phyloP scores from a whole-genome alignment of 2,329 filamentous ascomycete genomes.

The Aspergillus sp. region DNA sequence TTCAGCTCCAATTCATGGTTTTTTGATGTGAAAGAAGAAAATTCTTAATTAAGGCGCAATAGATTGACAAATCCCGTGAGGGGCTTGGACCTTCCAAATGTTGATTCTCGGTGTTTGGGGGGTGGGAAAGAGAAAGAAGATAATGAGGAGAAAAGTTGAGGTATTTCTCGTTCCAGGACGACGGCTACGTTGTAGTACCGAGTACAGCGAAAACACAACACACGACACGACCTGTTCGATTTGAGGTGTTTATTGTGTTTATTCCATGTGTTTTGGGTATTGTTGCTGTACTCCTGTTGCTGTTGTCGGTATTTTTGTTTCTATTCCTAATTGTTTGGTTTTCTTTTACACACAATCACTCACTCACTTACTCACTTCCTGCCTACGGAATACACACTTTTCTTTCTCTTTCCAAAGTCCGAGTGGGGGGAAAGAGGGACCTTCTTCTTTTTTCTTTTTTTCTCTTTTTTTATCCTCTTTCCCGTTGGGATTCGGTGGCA shows the following conservation, averaged over 20 bases:
- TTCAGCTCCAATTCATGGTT: too few species aligned
- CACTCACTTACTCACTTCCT: too few species aligned
- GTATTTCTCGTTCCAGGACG: slow-evolving; percentile 24
- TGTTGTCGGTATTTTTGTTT: not conserved
- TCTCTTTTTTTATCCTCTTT: not conserved
- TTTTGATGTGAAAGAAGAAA: too few species aligned
- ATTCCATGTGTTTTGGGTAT: too few species aligned
- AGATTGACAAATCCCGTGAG: too few species aligned
- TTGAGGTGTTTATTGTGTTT: not conserved
- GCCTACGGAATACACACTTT: not conserved
- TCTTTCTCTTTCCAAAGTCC: not conserved
- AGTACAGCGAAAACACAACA: slow-evolving; percentile 11
- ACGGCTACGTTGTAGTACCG: slow-evolving; percentile 25
- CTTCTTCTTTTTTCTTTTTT: slow-evolving; percentile 2
- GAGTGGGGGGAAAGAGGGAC: not conserved
- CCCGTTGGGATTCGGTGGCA: not conserved
- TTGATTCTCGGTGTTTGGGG: too few species aligned
- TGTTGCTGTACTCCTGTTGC: not conserved
- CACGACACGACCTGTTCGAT: slow-evolving; percentile 3
- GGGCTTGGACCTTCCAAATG: too few species aligned
- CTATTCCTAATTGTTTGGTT: not conserved
- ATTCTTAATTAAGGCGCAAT: too few species aligned
- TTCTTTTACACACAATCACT: not conserved
- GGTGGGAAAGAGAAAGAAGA: not conserved
- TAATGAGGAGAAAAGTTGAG: slow-evolving; percentile 14